Conservation (phyloP, 2,329 filamentous ascomycete genomes). For the Myriangium duriaei region DNA sequence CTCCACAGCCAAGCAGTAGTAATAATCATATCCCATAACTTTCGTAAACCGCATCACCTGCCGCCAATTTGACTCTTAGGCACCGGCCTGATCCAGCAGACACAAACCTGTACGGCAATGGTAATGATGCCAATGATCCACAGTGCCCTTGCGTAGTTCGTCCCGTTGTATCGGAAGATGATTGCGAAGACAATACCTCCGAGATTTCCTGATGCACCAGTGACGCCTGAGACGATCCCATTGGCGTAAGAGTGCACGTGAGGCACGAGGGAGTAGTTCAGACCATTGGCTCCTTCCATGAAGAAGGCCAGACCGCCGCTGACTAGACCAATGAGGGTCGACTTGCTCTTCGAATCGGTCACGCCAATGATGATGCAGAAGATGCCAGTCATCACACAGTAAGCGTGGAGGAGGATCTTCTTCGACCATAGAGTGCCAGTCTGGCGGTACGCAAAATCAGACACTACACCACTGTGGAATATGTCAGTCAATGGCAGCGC, state of each 20-base stretch:
- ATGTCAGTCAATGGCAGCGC: background rate
- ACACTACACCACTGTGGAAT: conserved; percentile 41
- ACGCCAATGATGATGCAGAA: conserved; percentile 52
- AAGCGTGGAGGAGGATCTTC: conserved; percentile 47
- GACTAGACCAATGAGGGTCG: conserved; percentile 63
- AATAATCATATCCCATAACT: too few relatives aligned
- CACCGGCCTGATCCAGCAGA: conserved; percentile 51
- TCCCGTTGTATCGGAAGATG: conserved; percentile 64
- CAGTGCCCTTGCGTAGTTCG: conserved; percentile 55
- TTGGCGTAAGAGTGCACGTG: conserved; percentile 78
- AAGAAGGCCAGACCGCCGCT: conserved; percentile 69
- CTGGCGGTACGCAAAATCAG: conserved; percentile 42
- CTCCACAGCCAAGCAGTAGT: too few relatives aligned
- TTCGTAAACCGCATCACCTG: too few relatives aligned
- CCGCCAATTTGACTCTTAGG: conserved; percentile 43
- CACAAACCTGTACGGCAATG: conserved; percentile 54
- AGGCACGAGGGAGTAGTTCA: conserved; percentile 75
- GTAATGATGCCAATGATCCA: conserved; percentile 75
- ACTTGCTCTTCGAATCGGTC: conserved; percentile 47
- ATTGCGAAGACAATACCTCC: conserved; percentile 77
- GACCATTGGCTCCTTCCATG: conserved; percentile 72
- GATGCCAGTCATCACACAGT: conserved; percentile 44
- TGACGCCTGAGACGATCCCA: conserved; percentile 63
- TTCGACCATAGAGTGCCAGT: conserved; percentile 48
- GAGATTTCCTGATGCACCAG: conserved; percentile 70